Base-by-base conservation (phyloP, 2,329 filamentous ascomycete genomes). In the Exutisphaerella laricina region DNA sequence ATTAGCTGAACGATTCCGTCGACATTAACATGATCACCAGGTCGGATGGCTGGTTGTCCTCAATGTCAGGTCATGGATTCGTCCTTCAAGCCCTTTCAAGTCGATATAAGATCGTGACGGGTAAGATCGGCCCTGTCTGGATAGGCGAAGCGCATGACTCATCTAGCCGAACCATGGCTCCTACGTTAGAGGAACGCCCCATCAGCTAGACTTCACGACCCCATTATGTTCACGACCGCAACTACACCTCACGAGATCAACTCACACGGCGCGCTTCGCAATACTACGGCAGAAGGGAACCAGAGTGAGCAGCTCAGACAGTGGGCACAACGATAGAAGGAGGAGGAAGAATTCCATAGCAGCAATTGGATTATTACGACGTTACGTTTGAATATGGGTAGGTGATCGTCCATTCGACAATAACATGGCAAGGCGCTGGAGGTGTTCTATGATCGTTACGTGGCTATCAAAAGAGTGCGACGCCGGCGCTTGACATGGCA, bases 21-120 rank as follows among this genome's bases (percentile, higher is more conserved):
- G n/a, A n/a, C n/a, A n/a, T n/a, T n/a, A n/a, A n/a, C n/a, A n/a
- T n/a, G n/a, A n/a, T n/a, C n/a, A n/a, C n/a, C n/a, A n/a, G n/a
- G 84, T 9, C 70, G 84, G 49, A 78, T 83, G 58, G 85, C 67
- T 31, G 64, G 85, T 62, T 92, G 86, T 68, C 85, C 86, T 45
- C 76, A 82, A 52, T 92, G 86, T 37, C 82, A 82, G 42, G 86
- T 82, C 28, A 82, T 89, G 50, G 85, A 85, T 41, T 84, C 83
- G 40, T 78, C 81, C 49, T 90, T 88, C 68, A 90, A 90, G 67
- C 84, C 84, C 30, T 89, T 92, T 66, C 84, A 89, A 67, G 72
- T 92, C 61, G 85, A 90, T 60, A 83, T 92, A 50, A 74, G 83
- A 71, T 87, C 28, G 13, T n/a, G n/a, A n/a, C n/a, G n/a, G n/a